Evolutionary conservation across 179 eudicot genomes (phyloP).

Genomic region (Monotropa hypopitys): DNA sequence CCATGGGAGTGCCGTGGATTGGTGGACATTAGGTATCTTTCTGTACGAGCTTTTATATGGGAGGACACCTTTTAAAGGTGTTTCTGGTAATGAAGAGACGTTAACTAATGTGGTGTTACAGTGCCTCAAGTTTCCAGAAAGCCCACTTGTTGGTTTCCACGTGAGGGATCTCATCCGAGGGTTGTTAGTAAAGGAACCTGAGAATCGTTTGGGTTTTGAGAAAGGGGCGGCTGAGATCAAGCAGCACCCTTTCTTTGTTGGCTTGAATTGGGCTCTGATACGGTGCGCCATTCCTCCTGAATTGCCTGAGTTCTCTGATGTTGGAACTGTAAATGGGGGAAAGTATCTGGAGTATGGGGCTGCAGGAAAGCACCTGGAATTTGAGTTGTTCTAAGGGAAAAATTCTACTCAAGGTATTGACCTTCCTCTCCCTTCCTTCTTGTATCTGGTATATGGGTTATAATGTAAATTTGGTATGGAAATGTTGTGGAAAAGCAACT

Average conservation of each 20-base stretch:
- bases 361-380: constrained; percentile 43
- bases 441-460: constrained; percentile 4
- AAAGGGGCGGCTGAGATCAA: constrained; percentile 66
- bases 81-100: constrained; percentile 53
- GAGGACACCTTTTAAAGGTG: constrained; percentile 60
- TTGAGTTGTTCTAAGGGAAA: constrained; percentile 49
- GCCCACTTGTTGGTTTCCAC: constrained; percentile 34
- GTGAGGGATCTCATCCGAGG: constrained; percentile 54
- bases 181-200: constrained; percentile 56
- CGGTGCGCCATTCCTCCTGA: constrained; percentile 53
- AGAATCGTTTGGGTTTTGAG: constrained; percentile 48
- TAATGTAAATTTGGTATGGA: not conserved
- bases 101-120: constrained; percentile 60
- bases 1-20: constrained; percentile 73
- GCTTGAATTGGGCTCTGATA: constrained; percentile 63
- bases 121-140: constrained; percentile 49
- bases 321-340: constrained; percentile 16
- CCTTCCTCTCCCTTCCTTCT: not conserved
- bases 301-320: constrained; percentile 40
- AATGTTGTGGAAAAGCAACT: not conserved
- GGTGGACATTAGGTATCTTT: constrained; percentile 78
- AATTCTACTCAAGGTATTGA: not conserved
- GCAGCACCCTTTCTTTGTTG: constrained; percentile 53
- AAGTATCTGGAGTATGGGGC: constrained; percentile 30
- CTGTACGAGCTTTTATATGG: constrained; percentile 58